Percentiles rank a stretch among this genome's conserved stretches.
Conservation (phyloP, 768 basidiomycete genomes). For the Exidia glandulosa region DNA sequence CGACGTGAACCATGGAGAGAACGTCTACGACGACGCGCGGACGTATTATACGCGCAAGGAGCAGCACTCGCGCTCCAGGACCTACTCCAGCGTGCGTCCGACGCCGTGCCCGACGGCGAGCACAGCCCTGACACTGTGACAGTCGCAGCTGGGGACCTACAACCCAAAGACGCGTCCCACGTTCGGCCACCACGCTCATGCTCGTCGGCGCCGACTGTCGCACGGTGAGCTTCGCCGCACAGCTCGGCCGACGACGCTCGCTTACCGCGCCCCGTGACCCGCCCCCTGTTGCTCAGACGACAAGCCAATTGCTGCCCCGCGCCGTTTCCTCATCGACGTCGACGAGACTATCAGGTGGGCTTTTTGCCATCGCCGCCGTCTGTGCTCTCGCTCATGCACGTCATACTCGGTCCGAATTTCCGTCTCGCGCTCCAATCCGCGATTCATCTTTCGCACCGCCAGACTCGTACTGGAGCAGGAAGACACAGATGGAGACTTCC, state of each 20-base stretch:
- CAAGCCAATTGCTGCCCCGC: slow-evolving; percentile 63
- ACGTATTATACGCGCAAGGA: slow-evolving; percentile 79
- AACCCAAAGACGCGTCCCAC: slow-evolving; percentile 58
- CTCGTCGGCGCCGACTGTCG: slow-evolving; percentile 68
- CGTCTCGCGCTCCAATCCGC: not conserved
- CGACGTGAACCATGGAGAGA: slow-evolving; percentile 18
- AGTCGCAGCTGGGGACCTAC: slow-evolving; percentile 67
- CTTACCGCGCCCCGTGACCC: slow-evolving; percentile 9
- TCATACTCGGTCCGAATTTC: not conserved
- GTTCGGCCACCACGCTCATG: slow-evolving; percentile 70
- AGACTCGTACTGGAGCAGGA: slow-evolving; percentile 87
- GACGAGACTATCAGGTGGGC: slow-evolving; percentile 84
- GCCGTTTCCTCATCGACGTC: slow-evolving; percentile 92
- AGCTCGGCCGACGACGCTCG: not conserved
- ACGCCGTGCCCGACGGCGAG: not conserved
- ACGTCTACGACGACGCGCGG: slow-evolving; percentile 56
- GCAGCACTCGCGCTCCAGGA: slow-evolving; percentile 69
- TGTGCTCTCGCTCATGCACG: not conserved
- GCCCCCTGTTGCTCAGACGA: no score
- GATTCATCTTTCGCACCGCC: not conserved
- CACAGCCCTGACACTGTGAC: slow-evolving; percentile 3
- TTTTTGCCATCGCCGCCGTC: not conserved
- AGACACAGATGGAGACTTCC: slow-evolving; percentile 94
- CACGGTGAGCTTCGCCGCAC: slow-evolving; percentile 37
- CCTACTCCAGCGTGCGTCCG: slow-evolving; percentile 70